These are phyloP conservation scores for Pythium rhizo-oryzae DNA, from an alignment of 352 stramenopile species.

Conservation along the genomic window DNA sequence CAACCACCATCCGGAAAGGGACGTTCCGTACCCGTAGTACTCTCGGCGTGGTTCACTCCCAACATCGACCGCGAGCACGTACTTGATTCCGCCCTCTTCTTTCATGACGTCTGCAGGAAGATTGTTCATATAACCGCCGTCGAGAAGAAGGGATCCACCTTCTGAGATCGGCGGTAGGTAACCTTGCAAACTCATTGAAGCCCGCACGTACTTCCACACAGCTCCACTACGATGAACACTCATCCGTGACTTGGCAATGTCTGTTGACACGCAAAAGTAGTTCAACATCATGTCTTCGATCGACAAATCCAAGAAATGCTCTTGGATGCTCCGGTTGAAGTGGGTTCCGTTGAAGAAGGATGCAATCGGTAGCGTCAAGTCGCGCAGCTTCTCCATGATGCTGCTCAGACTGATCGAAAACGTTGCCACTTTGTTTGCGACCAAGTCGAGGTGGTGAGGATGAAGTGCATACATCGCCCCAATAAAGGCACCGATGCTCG, in stretches of 20 bases:
- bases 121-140: conserved; percentile 95
- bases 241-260: conserved; percentile 90
- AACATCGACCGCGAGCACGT: conserved; percentile 91
- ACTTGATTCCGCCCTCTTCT: conserved; percentile 87
- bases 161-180: conserved; percentile 92
- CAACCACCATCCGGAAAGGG: conserved; percentile 90
- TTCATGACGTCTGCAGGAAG: conserved; percentile 92
- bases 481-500: conserved; percentile 89
- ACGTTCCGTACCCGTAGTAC: conserved; percentile 81
- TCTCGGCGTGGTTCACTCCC: conserved; percentile 75
- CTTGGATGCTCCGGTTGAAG: conserved; percentile 82
- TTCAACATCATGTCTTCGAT: conserved; percentile 93
- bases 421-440: conserved; percentile 55
- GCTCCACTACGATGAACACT: conserved; percentile 85
- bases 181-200: conserved; percentile 91
- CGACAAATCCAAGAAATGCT: conserved; percentile 73
- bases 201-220: conserved; percentile 91
- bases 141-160: conserved; percentile 83
- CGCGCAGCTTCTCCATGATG: conserved; percentile 72
- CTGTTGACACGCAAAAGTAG: conserved; percentile 93
- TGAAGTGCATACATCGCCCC: conserved; percentile 80
- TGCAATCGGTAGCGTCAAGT: conserved; percentile 89
- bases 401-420: conserved; percentile 72
- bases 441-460: conserved; percentile 63
- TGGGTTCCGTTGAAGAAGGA: conserved; percentile 88